These are phyloP conservation scores for Capronia epimyces DNA, from an alignment of 2,329 filamentous ascomycete species.

Conservation along the genomic window DNA sequence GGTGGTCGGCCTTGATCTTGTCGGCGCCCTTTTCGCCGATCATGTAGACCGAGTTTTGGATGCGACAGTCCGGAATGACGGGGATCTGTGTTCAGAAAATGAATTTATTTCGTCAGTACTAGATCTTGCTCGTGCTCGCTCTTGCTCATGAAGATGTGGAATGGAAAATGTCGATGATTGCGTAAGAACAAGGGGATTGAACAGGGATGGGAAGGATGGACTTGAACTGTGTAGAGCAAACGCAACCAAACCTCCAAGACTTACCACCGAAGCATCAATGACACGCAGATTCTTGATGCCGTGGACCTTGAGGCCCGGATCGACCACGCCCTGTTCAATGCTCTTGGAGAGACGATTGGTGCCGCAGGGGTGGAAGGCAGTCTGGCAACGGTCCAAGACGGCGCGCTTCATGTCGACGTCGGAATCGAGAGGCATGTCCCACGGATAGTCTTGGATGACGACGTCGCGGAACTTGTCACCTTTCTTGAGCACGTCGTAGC, in stretches of 20 bases:
- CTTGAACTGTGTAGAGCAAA: too few relatives aligned
- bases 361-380: constrained; percentile 56
- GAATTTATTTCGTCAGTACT: too few relatives aligned
- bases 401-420: constrained; percentile 54
- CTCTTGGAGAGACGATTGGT: constrained; percentile 50
- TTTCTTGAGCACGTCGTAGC: constrained; percentile 52
- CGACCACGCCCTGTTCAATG: constrained; percentile 49
- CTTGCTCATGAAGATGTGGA: too few relatives aligned
- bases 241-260: too few relatives aligned
- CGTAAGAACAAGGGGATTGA: too few relatives aligned
- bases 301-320: constrained; percentile 48
- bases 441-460: constrained; percentile 48
- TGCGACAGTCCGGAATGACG: constrained; percentile 51
- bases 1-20: constrained; percentile 30
- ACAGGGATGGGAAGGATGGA: too few relatives aligned
- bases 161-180: too few relatives aligned
- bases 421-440: constrained; percentile 53
- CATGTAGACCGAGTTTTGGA: constrained; percentile 58
- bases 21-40: constrained; percentile 48
- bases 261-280: constrained; percentile 53
- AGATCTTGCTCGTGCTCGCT: too few relatives aligned
- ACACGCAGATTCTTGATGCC: constrained; percentile 52
- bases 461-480: constrained; percentile 51
- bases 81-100: too few relatives aligned
- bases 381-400: constrained; percentile 56